Conservation (phyloP, 176 grass and related monocot genomes). For the Raddia distichophylla region DNA sequence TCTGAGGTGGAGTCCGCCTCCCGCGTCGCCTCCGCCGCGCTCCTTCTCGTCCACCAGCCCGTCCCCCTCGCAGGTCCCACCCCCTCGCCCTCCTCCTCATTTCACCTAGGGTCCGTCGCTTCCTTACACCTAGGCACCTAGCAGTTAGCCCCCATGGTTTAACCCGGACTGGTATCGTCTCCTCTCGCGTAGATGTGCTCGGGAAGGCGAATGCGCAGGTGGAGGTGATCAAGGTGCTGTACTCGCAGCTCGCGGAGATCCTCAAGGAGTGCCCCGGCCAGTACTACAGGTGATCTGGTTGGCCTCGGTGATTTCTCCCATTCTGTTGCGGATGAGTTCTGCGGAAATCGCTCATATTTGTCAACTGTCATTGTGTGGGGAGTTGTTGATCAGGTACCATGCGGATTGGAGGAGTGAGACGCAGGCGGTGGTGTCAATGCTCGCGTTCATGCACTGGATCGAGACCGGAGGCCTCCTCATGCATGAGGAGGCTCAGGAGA, state of each 20-base stretch:
- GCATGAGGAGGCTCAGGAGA: slow-evolving; percentile 86
- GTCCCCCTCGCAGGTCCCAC: slow-evolving; percentile 57
- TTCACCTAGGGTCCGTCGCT: slow-evolving; percentile 3
- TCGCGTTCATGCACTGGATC: slow-evolving; percentile 85
- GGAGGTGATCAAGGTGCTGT: slow-evolving; percentile 72
- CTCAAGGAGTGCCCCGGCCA: slow-evolving; percentile 79
- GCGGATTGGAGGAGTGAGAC: slow-evolving; percentile 87
- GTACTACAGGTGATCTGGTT: slow-evolving; percentile 72
- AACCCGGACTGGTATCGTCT: slow-evolving; percentile 1
- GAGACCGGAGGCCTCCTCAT: slow-evolving; percentile 74
- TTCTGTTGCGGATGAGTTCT: slow-evolving; percentile 7
- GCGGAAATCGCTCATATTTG: slow-evolving; percentile 14
- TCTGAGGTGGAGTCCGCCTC: slow-evolving; percentile 75
- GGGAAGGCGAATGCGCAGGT: slow-evolving; percentile 79
- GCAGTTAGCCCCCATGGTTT: background rate
- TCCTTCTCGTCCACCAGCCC: slow-evolving; percentile 89
- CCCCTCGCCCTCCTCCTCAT: background rate
- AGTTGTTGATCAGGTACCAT: slow-evolving; percentile 61
- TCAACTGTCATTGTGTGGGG: slow-evolving; percentile 5
- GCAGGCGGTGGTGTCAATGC: slow-evolving; percentile 71
- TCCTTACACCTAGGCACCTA: background rate
- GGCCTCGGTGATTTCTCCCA: background rate
- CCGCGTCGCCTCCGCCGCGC: slow-evolving; percentile 65
- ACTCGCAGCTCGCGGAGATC: slow-evolving; percentile 62
- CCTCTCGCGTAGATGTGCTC: slow-evolving; percentile 63